Evolutionary conservation across 306 rosid genomes (phyloP).

Genomic region (Rosa chinensis): DNA sequence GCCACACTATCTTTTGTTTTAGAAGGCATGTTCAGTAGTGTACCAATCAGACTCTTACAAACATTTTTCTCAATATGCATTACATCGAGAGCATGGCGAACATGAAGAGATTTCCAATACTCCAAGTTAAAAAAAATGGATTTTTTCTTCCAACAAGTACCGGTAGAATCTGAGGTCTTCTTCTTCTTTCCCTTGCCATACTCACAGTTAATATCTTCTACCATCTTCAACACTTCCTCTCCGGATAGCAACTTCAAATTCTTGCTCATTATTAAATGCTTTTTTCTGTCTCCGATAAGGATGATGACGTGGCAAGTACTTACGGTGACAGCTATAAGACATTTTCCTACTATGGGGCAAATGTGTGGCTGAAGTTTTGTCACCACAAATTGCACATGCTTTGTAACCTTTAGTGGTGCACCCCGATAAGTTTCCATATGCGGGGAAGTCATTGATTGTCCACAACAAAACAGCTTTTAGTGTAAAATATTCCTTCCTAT

Average conservation of each 20-base stretch:
- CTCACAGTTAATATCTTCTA: not conserved
- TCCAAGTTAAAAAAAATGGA: not conserved
- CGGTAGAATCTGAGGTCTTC: not conserved
- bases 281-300: not conserved
- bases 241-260: too few species aligned
- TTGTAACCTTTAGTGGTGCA: not conserved
- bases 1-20: not conserved
- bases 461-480: not conserved
- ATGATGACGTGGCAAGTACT: not conserved
- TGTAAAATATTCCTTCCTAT: too few species aligned
- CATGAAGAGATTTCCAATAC: too few species aligned
- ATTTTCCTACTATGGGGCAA: not conserved
- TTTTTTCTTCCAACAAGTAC: not conserved
- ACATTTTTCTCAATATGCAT: not conserved
- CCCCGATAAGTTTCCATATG: not conserved
- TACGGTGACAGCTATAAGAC: not conserved
- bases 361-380: not conserved
- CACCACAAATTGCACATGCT: not conserved
- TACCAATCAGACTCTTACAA: not conserved
- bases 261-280: not conserved
- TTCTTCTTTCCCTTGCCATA: not conserved
- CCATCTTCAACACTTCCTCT: not conserved
- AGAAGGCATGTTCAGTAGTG: not conserved
- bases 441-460: not conserved
- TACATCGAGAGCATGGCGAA: too few species aligned